Evolutionary conservation across 2,329 filamentous ascomycete genomes (phyloP).

Genomic region (Ceratocystis papillata): DNA sequence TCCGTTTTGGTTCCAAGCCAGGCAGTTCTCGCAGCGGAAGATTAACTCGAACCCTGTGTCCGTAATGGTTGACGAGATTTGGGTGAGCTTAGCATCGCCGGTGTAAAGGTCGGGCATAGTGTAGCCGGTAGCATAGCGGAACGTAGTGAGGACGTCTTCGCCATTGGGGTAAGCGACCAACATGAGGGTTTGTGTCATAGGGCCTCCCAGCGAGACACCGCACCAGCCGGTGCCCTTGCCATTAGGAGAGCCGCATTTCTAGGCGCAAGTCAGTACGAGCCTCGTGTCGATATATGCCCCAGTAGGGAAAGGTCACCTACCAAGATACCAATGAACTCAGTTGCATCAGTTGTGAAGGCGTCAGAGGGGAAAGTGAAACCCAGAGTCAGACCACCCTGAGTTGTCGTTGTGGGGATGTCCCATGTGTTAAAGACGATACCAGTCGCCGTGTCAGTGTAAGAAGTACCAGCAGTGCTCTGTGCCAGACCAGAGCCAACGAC

Average conservation of each 20-base stretch:
- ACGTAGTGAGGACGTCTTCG: conserved; percentile 44
- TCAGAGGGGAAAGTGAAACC: conserved; percentile 45
- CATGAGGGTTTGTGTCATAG: conserved; percentile 49
- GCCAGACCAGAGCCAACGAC: conserved; percentile 17
- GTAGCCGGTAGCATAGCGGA: conserved; percentile 50
- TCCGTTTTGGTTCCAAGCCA: conserved; percentile 43
- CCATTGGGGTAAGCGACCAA: conserved; percentile 48
- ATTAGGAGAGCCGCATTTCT: conserved; percentile 22
- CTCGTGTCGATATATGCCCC: not conserved
- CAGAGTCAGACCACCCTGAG: conserved; percentile 34
- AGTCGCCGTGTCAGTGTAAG: conserved; percentile 18
- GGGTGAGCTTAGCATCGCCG: conserved; percentile 51
- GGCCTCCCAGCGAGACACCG: conserved; percentile 45
- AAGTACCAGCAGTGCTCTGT: conserved; percentile 16
- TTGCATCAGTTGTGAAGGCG: conserved; percentile 38
- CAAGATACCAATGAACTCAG: conserved; percentile 50
- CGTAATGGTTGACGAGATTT: conserved; percentile 48
- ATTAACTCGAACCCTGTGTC: conserved; percentile 49
- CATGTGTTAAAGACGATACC: conserved; percentile 21
- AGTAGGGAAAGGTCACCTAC: conserved; percentile 31
- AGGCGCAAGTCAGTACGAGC: conserved; percentile 33
- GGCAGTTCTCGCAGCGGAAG: conserved; percentile 28
- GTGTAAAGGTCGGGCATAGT: conserved; percentile 47
- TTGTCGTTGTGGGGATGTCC: conserved; percentile 10
- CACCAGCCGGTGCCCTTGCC: conserved; percentile 42